Evolutionary conservation across 495 filamentous ascomycete species (phyloP), one percentile per base, ranked within the genome.

Genomic region (Rostrohypoxylon terebratum): DNA sequence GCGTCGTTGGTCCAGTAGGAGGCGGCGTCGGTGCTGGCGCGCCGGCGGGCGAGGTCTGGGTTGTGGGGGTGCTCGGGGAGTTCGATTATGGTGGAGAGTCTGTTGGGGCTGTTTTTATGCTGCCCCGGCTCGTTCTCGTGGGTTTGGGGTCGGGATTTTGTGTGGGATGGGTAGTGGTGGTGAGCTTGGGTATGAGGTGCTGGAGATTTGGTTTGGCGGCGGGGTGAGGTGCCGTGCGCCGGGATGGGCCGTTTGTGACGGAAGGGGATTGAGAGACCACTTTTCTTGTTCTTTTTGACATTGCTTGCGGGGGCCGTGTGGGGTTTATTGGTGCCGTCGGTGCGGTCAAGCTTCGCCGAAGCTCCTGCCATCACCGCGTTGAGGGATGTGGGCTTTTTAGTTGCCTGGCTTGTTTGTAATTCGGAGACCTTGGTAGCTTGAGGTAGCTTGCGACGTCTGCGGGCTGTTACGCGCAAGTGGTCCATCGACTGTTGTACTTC

Each of bases 221-320:
- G 45, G 48, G 31, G 55, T n/a, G 11, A 18, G 7, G 18, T 10
- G 34, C 11, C 42, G 10, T 21, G n/a, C 5, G 13, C 21, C 7
- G 48, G 62, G 62, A 34, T 55, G 6, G 62, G 36, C 5, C 31
- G 62, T 14, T 55, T 64, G 21, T 3, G 18, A 4, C 38, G 11
- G 1, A 31, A 14, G 11, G 20, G 9, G 7, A 11, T 18, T 59
- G n/a, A 4, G 2, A n/a, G 5, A 13, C 55, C 9, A 7, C 20
- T 0, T 20, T 20, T 33, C 25, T 44, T 44, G 11, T 44, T 44
- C 14, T 44, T 16, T 1, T 44, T 44, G 11, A 16, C 40, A 2
- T 14, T 14, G 40, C 4, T 14, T 3, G 40, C 16, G 9, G 40
- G 2, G 11, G 50, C 14, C 36, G 7, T 10, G 6, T 13, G 20